A percentile compares a stretch with the other conserved stretches of the same genome.
phyloP scores from a whole-genome alignment of 129 eudicot species.

The Lonicera japonica region DNA sequence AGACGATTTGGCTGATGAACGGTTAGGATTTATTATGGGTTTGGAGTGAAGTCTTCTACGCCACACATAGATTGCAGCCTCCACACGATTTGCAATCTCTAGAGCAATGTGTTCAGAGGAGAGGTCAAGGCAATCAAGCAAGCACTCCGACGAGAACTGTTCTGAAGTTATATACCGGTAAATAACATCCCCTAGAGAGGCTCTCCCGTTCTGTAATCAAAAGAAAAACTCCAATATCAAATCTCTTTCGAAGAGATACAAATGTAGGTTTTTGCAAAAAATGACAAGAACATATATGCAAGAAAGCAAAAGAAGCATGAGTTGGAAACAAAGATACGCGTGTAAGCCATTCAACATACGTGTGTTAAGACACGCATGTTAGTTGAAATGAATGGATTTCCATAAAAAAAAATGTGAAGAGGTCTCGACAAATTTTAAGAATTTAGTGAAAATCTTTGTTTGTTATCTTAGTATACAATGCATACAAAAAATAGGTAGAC shows the following conservation, averaged over 20 bases:
- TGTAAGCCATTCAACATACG: not conserved
- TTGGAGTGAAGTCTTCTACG: constrained; percentile 57
- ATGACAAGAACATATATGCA: not conserved
- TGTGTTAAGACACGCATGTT: too few relatives aligned
- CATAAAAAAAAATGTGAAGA: not conserved
- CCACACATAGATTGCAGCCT: constrained; percentile 93
- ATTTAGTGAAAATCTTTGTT: not conserved
- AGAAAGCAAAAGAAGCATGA: too few relatives aligned
- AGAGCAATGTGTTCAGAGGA: constrained; percentile 75
- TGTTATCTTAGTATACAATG: too few relatives aligned
- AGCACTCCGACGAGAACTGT: constrained; percentile 77
- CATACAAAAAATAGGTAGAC: too few relatives aligned
- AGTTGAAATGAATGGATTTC: not conserved
- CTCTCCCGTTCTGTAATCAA: constrained; percentile 66
- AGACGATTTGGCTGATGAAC: constrained; percentile 72
- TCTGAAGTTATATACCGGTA: constrained; percentile 86
- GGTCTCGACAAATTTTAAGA: not conserved
- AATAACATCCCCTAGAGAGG: constrained; percentile 84
- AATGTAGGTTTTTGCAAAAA: not conserved
- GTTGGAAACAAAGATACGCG: too few relatives aligned
- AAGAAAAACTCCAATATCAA: not conserved
- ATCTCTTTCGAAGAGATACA: too few relatives aligned
- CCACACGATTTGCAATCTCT: constrained; percentile 91
- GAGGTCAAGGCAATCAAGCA: constrained; percentile 90
- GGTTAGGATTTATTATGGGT: constrained; percentile 44